Base-by-base conservation (phyloP, 352 stramenopile genomes). In the Globisporangium uncinulatum region DNA sequence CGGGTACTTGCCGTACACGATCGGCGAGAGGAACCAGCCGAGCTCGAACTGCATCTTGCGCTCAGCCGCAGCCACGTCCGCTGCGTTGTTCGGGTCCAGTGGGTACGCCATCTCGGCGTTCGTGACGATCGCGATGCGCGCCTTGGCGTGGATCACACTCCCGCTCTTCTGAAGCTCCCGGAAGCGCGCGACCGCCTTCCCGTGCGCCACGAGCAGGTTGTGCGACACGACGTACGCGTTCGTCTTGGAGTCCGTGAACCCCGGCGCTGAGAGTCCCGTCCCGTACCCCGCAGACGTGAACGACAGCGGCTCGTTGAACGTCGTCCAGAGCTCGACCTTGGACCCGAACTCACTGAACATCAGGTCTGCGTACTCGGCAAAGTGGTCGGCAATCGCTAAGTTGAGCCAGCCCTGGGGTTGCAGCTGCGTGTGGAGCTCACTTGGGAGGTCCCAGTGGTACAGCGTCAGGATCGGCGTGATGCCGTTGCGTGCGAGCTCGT, bases 251-350 rank as follows among this genome's bases (percentile, higher is more conserved):
- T 76, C 34, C 43, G 67, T 61, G 4, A 70, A 56, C 2, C 65
- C 69, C 0, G 72, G 68, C 20, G 72, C n/a, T n/a, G n/a, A n/a
- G n/a, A n/a, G n/a, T n/a, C n/a, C n/a, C n/a, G n/a, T n/a, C n/a
- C n/a, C n/a, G n/a, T n/a, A n/a, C n/a, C n/a, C n/a, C n/a, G n/a
- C n/a, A n/a, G n/a, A n/a, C 73, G 29, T 65, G 66, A 97, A 86
- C 7, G 76, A 92, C 73, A 88, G 94, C 11, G 91, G 76, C 69
- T 99, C 96, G 61, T 98, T 98, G 56, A 99, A 92, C 3, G 95
- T 98, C 13, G 97, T 86, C 95, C 95, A 99, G 58, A 84, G 86
- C 59, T 94, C 87, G 15, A 98, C 87, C 51, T 95, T 86, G 58
- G 80, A 65, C 45, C 94, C 94, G 76, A 96, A 98, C 42, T 86